Evolutionary conservation across 163 green algal genomes (phyloP), one percentile per base, ranked within the genome.

Genomic region (Smithsoniella earleae): DNA sequence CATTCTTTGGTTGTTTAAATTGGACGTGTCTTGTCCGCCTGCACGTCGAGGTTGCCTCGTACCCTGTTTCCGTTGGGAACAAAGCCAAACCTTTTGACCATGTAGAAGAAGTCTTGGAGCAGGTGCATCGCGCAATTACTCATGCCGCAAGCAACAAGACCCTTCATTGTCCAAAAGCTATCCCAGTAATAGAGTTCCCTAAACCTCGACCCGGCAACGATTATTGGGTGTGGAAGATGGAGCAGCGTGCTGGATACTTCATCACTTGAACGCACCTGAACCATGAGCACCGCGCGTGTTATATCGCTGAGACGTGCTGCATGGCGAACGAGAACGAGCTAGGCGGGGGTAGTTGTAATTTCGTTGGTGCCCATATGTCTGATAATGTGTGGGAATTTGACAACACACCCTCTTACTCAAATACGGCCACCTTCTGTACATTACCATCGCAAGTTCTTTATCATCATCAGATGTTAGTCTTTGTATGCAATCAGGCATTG

Each of bases 51-150:
- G 40, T 13, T 49, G 31, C 3, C 16, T 8, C 64, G 30, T 27
- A 55, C 64, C 31, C 36, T 74, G 0, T 84, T 79, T 10, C 93
- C 94, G 74, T 98, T 99, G 27, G 93, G 94, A 4, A 97, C 83
- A 66, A 88, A 83, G 25, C 90, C 92, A 49, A 87, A 83, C 2
- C 3, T 20, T 25, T 87, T 69, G 25, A 91, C 46, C 74, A 77
- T 73, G 25, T 45, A 13, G 40, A 78, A 30, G 10, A 99, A 77
- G 76, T 96, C 97, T 30, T 36, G 16, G 2, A 93, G 74, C 33
- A 92, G 75, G 6, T 82, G 46, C 1, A 55, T 44, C 2, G 89
- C 91, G 2, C 81, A 89, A 0, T 81, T 18, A 38, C 43, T 22
- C 79, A 94, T 88, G 8, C 80, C 81, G 76, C 82, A 88, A 1